Evolutionary conservation across 176 grass and related monocot species (phyloP), one percentile per base, ranked within the genome.

Genomic region (Phoenix dactylifera): DNA sequence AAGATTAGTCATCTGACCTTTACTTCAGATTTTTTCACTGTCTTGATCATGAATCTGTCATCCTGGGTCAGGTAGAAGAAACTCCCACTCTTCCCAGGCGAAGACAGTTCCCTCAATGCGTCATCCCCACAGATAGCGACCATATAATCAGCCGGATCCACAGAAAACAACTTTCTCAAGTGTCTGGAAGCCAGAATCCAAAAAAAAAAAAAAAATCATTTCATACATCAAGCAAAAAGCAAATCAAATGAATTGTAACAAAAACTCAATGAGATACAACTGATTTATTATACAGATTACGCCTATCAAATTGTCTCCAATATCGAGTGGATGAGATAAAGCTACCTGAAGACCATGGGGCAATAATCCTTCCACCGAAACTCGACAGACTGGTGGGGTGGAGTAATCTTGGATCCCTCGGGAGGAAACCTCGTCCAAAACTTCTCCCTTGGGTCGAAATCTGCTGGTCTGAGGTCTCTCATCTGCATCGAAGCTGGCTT

Each of bases 351-450:
- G 35, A 92, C 83, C 4, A 81, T 71, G 6, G 88, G 88, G 65
- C 88, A 92, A 20, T 92, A 92, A 44, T 92, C 88, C 74, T 92
- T 92, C 88, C 88, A 92, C 23, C 88, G 76, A 55, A 92, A 92
- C 60, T 92, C 88, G 4, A 70, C 15, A 0, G 83, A 87, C 10
- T 82, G 80, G 44, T 92, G 88, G 18, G 88, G 88, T 44, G 88
- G 88, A 74, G 88, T 92, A 69, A 79, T 51, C 70, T 92, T 92
- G 48, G 88, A 92, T 3, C 88, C 88, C 63, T 92, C 88, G 24
- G 88, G 83, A 26, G 88, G 88, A 68, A 92, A 92, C 58, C 88
- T 82, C 16, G 88, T 92, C 80, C 83, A 92, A 10, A 87, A 56
- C 62, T 92, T 92, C 76, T 92, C 88, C 55, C 69, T 79, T 51